A percentile compares a stretch with the other conserved stretches of the same genome.
These are phyloP conservation scores for Lactarius akahatsu DNA, from an alignment of 768 basidiomycete genomes.

Conservation along the genomic window DNA sequence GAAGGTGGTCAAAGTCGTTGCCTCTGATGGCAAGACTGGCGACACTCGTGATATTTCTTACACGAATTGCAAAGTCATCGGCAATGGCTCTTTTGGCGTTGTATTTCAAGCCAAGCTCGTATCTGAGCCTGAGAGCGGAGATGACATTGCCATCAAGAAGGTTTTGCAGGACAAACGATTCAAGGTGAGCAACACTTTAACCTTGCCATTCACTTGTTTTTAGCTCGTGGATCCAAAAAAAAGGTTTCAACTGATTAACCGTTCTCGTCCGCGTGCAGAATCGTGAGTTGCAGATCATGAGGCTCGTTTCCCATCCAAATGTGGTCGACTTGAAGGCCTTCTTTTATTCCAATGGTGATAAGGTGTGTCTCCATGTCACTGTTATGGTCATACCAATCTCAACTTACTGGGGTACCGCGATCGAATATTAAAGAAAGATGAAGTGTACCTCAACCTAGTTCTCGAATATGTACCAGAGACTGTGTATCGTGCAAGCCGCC, in stretches of 20 bases:
- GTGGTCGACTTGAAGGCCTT: constrained; percentile 97
- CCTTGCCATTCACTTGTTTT: constrained; percentile 1
- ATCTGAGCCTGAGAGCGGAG: constrained; percentile 56
- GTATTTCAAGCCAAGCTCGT: constrained; percentile 95
- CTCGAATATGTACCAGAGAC: constrained; percentile 99
- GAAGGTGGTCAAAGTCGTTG: constrained; percentile 92
- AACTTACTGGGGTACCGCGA: neutral
- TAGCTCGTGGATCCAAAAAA: constrained; percentile 11
- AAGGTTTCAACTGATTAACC: constrained; percentile 14
- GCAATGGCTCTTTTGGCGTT: constrained; percentile 98
- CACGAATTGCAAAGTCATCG: constrained; percentile 97
- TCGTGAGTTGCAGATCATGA: constrained; percentile 99
- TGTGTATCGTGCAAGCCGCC: constrained; percentile 96
- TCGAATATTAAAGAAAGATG: constrained; percentile 76
- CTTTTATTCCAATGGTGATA: constrained; percentile 99
- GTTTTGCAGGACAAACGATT: constrained; percentile 99
- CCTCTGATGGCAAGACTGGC: constrained; percentile 91
- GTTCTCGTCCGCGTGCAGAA: constrained; percentile 54
- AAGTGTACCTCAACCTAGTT: constrained; percentile 99
- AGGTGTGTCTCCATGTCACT: constrained; percentile 53
- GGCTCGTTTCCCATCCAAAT: constrained; percentile 93
- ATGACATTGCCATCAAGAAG: constrained; percentile 99
- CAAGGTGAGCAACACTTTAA: constrained; percentile 68
- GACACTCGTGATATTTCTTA: constrained; percentile 87
- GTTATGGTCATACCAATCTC: neutral